Evolutionary conservation across 2,329 filamentous ascomycete genomes (phyloP), one percentile per base, ranked within the genome.

Genomic region (Alternaria sp.): DNA sequence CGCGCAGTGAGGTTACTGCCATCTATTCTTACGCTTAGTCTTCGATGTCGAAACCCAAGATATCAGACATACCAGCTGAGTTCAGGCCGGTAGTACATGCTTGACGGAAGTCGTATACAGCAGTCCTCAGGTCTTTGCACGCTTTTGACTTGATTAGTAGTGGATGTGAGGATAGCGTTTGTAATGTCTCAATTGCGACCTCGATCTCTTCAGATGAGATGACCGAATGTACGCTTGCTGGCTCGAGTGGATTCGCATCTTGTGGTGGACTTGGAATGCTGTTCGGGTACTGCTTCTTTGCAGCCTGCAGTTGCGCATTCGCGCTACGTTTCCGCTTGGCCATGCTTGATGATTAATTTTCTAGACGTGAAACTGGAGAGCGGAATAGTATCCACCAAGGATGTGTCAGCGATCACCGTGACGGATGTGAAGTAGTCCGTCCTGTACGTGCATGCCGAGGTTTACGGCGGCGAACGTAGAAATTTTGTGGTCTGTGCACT

Each of bases 41-140:
- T 49, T 43, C 36, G 2, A 21, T 17, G n/a, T 51, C 13, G 11
- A n/a, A 44, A 17, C 8, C 2, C 21, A 23, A 8, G 28, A 26
- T 26, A 13, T 43, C 3, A 28, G 28, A 61, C 74, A 50, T 77
- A 83, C 85, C 83, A 54, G 84, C 83, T 53, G 85, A 84, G 77
- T 89, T 90, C 63, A 88, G 79, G 6, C 90, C 90, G 0, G 88
- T 91, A 0, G 88, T 90, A 68, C 89, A 91, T 15, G 89, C 87
- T 74, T 91, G 87, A 1, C 89, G 86, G 62, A 92, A 92, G 19
- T 89, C 87, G 71, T 90, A 91, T 8, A 91, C 89, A 6, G 89
- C 89, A 4, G 85, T 86, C 19, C 90, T 84, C 3, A 92, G 80
- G 51, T 90, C 88, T 71, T 87, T 90, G 80, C 90, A 92, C 23